Evolutionary conservation across 805 yeast species (phyloP), one percentile per base, ranked within the genome.

Genomic region (Candida awuae): DNA sequence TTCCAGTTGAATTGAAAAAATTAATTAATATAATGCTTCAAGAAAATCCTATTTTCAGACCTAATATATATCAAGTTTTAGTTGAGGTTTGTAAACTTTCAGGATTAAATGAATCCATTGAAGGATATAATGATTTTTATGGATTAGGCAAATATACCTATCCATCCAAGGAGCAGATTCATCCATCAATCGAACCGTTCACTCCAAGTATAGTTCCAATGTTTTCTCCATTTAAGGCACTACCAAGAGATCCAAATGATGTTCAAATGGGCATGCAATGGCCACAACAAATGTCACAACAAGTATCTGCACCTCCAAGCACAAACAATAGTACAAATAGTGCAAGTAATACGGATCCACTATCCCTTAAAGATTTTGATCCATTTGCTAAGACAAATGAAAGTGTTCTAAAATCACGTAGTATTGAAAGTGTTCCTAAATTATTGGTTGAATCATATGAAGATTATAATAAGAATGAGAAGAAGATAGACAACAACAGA

Each of bases 11-110:
- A 38, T 61, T 92, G 46, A 82, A 80, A 52, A 80, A 80, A 52
- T 66, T 92, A 54, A 81, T 87, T 39, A 71, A 80, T 29, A 77
- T 84, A 21, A 73, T 86, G 79, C 66, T 90, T 29, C 85, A 84
- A 46, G 94, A 84, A 42, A 84, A 81, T 49, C 95, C 97, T 3
- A 55, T 74, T 12, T 66, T 72, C 48, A 71, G 98, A 52, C 97
- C 97, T 2, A 88, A 86, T 56, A 77, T 86, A 14, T 85, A 78
- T 48, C 97, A 88, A 60, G 81, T 90, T 1, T 53, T 80, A 42
- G 58, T 63, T 39, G 84, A 78, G 48, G 55, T 87, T 26, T 77
- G 81, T 56, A 62, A 75, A 32, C 65, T 87, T 57, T 61, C 76
- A 37, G 75, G 75, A 25, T 65, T 53, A 6, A 34, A 19, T 15